These are phyloP conservation scores for Kwoniella pini DNA, from an alignment of 768 basidiomycete genomes.

Conservation along the genomic window DNA sequence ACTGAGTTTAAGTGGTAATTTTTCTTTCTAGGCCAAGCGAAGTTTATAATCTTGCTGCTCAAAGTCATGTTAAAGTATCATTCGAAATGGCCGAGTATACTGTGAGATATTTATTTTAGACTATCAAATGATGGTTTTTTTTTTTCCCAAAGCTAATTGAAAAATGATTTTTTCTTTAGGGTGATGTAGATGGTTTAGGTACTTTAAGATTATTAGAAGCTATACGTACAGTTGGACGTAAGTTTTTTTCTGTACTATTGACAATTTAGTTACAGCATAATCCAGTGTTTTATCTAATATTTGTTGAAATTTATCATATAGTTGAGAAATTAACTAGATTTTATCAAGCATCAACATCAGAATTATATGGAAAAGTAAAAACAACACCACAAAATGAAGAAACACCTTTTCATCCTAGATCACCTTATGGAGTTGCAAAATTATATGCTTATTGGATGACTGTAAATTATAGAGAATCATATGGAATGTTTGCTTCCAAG, in stretches of 20 bases:
- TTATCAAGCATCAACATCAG: slow-evolving; percentile 91
- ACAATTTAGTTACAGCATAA: not conserved
- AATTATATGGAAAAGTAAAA: slow-evolving; percentile 94
- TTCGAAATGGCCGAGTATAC: slow-evolving; percentile 99
- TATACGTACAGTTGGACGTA: slow-evolving; percentile 82
- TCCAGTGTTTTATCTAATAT: not conserved
- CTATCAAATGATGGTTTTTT: not conserved
- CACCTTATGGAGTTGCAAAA: slow-evolving; percentile 94
- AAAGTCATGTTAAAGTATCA: slow-evolving; percentile 98
- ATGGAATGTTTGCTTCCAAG: slow-evolving; percentile 94
- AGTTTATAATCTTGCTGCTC: slow-evolving; percentile 96
- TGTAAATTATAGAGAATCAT: slow-evolving; percentile 67
- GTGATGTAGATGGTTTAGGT: slow-evolving; percentile 92
- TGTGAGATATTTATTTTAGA: slow-evolving; percentile 28
- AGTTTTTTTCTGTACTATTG: not conserved
- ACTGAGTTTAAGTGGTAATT: too few species aligned
- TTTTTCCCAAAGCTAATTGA: not conserved
- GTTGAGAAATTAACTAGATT: slow-evolving; percentile 88
- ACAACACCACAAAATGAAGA: slow-evolving; percentile 94
- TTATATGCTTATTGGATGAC: slow-evolving; percentile 59
- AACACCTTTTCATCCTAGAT: slow-evolving; percentile 97
- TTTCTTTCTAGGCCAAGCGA: slow-evolving; percentile 79
- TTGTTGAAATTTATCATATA: not conserved
- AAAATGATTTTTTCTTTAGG: slow-evolving; percentile 50
- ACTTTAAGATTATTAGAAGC: slow-evolving; percentile 95